Evolutionary conservation across 179 eudicot genomes (phyloP).

Genomic region (Actinidia polygama): DNA sequence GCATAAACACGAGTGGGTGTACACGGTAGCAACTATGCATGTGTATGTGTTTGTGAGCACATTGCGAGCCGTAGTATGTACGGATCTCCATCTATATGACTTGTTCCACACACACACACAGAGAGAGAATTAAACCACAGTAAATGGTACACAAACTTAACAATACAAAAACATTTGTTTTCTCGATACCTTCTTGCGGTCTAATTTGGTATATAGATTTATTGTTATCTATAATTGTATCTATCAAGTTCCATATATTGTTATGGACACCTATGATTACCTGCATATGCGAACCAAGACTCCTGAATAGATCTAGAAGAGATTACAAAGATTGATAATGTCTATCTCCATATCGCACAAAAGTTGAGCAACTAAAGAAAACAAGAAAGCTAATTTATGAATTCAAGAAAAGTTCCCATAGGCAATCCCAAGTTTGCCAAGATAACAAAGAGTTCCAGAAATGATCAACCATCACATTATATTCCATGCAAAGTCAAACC

Average conservation of each 20-base stretch:
- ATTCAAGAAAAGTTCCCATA: slow-evolving; percentile 8
- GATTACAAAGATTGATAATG: background rate
- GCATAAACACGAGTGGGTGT: background rate
- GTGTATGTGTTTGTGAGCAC: background rate
- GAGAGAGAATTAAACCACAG: too few relatives aligned
- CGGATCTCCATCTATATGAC: background rate
- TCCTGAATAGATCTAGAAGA: background rate
- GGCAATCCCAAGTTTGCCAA: background rate
- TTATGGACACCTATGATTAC: background rate
- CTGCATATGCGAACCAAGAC: background rate
- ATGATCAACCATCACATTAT: background rate
- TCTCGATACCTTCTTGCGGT: too few relatives aligned
- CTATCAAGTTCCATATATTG: background rate
- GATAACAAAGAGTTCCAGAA: background rate
- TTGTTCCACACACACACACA: too few relatives aligned
- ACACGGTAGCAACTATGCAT: background rate
- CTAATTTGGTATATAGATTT: too few relatives aligned
- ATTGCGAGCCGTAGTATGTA: background rate
- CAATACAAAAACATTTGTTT: too few relatives aligned
- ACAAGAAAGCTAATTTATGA: background rate
- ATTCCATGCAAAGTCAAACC: background rate
- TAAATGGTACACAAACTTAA: too few relatives aligned
- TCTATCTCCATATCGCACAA: background rate
- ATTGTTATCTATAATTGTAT: too few relatives aligned
- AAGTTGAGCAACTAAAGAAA: background rate